Evolutionary conservation across 2,329 filamentous ascomycete species (phyloP), one percentile per base, ranked within the genome.

Genomic region (Stachybotrys elegans): DNA sequence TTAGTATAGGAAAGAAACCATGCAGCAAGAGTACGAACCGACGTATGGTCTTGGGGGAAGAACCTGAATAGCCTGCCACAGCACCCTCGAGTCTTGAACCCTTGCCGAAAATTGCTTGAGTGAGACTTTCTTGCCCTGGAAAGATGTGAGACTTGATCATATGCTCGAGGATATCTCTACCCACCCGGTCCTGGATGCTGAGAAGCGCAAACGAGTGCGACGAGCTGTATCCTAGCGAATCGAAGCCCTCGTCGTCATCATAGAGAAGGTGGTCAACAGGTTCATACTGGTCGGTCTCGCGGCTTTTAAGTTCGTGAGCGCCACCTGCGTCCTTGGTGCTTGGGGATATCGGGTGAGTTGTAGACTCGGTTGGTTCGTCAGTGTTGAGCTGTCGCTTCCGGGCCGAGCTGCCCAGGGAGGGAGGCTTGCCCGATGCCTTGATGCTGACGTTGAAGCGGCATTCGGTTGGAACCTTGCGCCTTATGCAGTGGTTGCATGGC

Each of bases 401-500:
- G 11, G 46, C 39, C 17, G 49, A 40, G 22, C 52, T 60, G 27
- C 60, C 59, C 4, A 46, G 44, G 25, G 47, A 44, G n/a, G 44
- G 45, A 29, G 53, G 55, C 22, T 48, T 53, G 39, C 49, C 42
- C 16, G 34, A 36, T 6, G 13, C 14, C 14, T 36, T 13, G 34
- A 20, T 20, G 27, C 43, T 43, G 40, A 53, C 51, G 38, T 50
- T 58, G 47, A 67, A 68, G 32, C 55, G 55, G 44, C 65, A 68
- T 48, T 60, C 59, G 44, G 64, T 57, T 35, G 60, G 57, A 22
- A 67, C 62, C 44, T 67, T 65, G 48, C 65, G 63, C 45, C 66
- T 66, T 46, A 63, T 61, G 44, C 65, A 68, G 43, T 67, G 65
- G 40, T 61, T 62, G 44, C 65, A 68, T 7, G 65, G 65, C 63